Evolutionary conservation across 169 alveolate species (phyloP).

Genomic region (Plasmodium coatneyi): DNA sequence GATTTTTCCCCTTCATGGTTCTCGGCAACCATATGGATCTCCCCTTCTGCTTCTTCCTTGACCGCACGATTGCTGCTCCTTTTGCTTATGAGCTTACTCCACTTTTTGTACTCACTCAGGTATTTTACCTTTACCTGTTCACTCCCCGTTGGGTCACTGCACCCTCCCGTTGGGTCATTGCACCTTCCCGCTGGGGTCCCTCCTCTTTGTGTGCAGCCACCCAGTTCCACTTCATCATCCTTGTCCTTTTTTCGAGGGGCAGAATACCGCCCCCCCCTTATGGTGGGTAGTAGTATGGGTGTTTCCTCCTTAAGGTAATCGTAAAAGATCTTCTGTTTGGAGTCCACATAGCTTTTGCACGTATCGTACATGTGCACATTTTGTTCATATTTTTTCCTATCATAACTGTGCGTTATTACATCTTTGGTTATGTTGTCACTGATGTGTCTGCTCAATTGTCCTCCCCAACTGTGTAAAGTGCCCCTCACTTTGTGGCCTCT

Average conservation of each 20-base stretch:
- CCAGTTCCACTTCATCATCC: not conserved
- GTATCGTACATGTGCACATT: slow-evolving; percentile 33
- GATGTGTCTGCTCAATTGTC: slow-evolving; percentile 20
- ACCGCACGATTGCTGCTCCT: not conserved
- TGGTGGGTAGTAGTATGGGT: not conserved
- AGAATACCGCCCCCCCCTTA: not conserved
- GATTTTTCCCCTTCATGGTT: not conserved
- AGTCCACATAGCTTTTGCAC: slow-evolving; percentile 63
- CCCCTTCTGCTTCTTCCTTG: not conserved
- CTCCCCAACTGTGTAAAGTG: not conserved
- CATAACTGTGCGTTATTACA: slow-evolving; percentile 58
- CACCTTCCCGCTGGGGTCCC: not conserved
- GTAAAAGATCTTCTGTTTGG: slow-evolving; percentile 50
- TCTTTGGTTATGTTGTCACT: slow-evolving; percentile 32
- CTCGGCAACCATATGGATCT: not conserved
- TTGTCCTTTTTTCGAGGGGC: not conserved
- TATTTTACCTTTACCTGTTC: slow-evolving; percentile 3
- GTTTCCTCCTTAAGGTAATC: slow-evolving; percentile 39
- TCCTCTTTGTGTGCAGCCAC: not conserved
- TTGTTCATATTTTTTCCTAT: slow-evolving; percentile 44
- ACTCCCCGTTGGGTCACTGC: not conserved
- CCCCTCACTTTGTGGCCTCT: slow-evolving; percentile 1
- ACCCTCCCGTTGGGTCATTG: not conserved
- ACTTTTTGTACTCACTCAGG: slow-evolving; percentile 54
- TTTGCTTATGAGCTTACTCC: slow-evolving; percentile 34